Base-by-base conservation (phyloP, 306 rosid species). In the Datisca glomerata region DNA sequence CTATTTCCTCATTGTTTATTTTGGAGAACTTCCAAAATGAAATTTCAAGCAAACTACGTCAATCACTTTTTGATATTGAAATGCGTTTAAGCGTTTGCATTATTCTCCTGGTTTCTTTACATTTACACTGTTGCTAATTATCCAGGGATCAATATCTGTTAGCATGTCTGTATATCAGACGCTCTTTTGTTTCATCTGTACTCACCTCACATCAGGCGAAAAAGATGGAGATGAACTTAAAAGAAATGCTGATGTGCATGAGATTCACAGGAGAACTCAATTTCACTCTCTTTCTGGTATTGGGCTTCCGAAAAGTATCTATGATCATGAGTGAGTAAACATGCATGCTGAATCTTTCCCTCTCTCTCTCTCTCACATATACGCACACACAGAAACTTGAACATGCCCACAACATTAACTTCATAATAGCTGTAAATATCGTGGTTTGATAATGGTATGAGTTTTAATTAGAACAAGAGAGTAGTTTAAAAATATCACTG, bases 121-220 rank as follows among this genome's bases (percentile, higher is more conserved):
- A 53, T 53, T 25, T 24, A 33, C 59, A 43, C 13, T 29, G 42
- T 23, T 63, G 61, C 37, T 24, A 18, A 24, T 62, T 52, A 67
- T 56, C 20, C 92, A 86, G 96, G 96, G 96, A 53, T 68, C 96
- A 40, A 6, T 86, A 58, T 86, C 96, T 24, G 77, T 86, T 55
- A 81, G 94, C 80, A 81, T 86, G 94, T 81, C 96, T 24, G 48
- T 86, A 56, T 73, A 86, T 58, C 96, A 86, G 76, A 81, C 96
- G 1, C 69, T 73, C 21, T 86, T 86, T 54, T 86, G 96, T 70
- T 86, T 86, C 48, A 65, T 86, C 69, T 81, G 96, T 63, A 78
- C 84, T 51, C 96, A 86, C 69, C 86, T 86, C 60, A 81, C 91
- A 4, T 45, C 96, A 18, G 96, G 96, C 45, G 94, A 78, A 70